Evolutionary conservation across 2,329 filamentous ascomycete genomes (phyloP), one percentile per base, ranked within the genome.

Genomic region (Exserohilum rostratum): DNA sequence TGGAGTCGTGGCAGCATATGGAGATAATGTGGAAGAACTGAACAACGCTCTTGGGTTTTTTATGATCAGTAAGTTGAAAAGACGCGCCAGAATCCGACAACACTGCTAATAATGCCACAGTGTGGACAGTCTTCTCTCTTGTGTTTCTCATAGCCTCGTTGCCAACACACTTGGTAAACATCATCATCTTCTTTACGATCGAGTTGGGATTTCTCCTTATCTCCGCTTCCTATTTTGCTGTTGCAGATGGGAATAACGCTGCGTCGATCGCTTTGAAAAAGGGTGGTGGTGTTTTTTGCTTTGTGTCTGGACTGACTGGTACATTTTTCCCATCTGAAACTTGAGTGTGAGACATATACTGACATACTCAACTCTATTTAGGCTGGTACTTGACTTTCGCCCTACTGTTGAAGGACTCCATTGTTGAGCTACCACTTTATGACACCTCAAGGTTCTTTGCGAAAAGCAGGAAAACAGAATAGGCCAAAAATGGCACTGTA

Each of bases 31-130:
- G 0, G 66, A 67, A 1, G 70, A 79, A 59, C 78, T 80, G 52
- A 79, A 81, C 63, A 82, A 83, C 49, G 79, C 79, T 2, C 66
- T 82, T 2, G 80, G 80, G 0, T 81, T 82, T 62, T 82, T 80
- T 56, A 77, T 82, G 59, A 68, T 79, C 25, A 69, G 77, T 78
- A 58, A 66, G 75, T 69, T 68, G 12, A 12, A 27, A 15, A 22
- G 13, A 3, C 9, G 15, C 10, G 5, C n/a, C n/a, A 11, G 12
- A 17, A 52, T 12, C 9, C n/a, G 17, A n/a, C 1, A 22, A 2
- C 4, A n/a, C 9, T 1, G 35, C 31, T 51, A 25, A 45, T n/a
- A 1, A 34, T n/a, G 25, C 6, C 12, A 54, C 65, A 72, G 71
- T 81, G 58, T 82, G 79, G 80, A 76, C 79, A 0, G 76, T 81